These are phyloP conservation scores for Sporothrix schenckii DNA, from an alignment of 2,329 filamentous ascomycete genomes.

Conservation along the genomic window DNA sequence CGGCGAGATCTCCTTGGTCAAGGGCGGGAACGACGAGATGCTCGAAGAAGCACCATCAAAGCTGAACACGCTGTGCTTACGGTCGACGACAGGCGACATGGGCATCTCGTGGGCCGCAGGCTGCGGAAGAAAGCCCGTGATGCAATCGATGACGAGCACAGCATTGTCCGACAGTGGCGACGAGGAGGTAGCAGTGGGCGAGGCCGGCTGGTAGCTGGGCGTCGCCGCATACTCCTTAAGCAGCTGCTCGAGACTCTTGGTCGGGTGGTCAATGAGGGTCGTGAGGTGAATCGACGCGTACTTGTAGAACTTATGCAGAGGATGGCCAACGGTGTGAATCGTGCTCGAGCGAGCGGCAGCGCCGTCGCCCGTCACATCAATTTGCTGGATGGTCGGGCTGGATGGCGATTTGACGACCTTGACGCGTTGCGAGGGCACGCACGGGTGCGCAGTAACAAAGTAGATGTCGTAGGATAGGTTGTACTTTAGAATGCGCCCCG, in stretches of 20 bases:
- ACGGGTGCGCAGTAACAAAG: slow-evolving; percentile 69
- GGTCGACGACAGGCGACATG: slow-evolving; percentile 53
- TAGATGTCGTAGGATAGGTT: slow-evolving; percentile 61
- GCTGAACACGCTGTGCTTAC: slow-evolving; percentile 41
- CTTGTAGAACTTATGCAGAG: slow-evolving; percentile 64
- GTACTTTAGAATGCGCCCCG: slow-evolving; percentile 49
- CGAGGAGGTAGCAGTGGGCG: slow-evolving; percentile 37
- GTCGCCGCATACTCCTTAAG: slow-evolving; percentile 44
- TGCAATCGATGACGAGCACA: slow-evolving; percentile 66
- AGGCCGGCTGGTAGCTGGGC: slow-evolving; percentile 42
- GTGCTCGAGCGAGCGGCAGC: slow-evolving; percentile 50
- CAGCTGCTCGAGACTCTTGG: slow-evolving; percentile 53
- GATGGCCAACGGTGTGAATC: slow-evolving; percentile 59
- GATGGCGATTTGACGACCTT: slow-evolving; percentile 62
- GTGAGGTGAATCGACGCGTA: slow-evolving; percentile 63
- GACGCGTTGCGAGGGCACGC: slow-evolving; percentile 60
- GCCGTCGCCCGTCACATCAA: slow-evolving; percentile 54
- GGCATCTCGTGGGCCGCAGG: slow-evolving; percentile 51
- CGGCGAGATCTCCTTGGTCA: slow-evolving; percentile 36
- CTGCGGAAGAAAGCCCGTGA: slow-evolving; percentile 56
- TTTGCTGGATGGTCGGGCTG: slow-evolving; percentile 62
- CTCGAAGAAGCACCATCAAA: slow-evolving; percentile 25
- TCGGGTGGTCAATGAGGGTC: slow-evolving; percentile 55
- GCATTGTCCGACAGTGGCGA: slow-evolving; percentile 33
- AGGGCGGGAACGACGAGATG: slow-evolving; percentile 32